phyloP scores from a whole-genome alignment of 305 asterid genomes.

The Vinca major region DNA sequence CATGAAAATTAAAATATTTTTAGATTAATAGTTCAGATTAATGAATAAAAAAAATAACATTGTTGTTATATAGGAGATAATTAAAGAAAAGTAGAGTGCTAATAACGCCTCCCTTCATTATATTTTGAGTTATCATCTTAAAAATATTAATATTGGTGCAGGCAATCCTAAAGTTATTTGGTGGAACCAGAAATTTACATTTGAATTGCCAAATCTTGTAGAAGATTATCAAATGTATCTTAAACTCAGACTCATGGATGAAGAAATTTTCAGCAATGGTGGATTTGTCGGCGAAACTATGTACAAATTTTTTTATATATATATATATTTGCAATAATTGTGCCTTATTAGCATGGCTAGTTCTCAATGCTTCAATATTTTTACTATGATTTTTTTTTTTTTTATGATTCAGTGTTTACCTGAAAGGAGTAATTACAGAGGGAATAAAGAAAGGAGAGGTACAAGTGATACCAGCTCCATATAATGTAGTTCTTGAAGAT shows the following conservation, averaged over 20 bases:
- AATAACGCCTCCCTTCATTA: not conserved
- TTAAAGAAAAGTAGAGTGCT: too few species aligned
- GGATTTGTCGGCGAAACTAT: slow-evolving; percentile 57
- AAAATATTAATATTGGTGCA: slow-evolving; percentile 16
- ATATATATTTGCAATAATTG: not conserved
- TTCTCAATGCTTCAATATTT: not conserved
- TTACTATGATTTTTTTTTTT: not conserved
- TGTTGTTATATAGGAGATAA: too few species aligned
- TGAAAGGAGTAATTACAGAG: slow-evolving; percentile 52
- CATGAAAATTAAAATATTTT: too few species aligned
- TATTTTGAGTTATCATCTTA: not conserved
- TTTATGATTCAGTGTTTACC: slow-evolving; percentile 35
- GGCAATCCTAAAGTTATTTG: slow-evolving; percentile 34
- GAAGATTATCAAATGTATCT: slow-evolving; percentile 43
- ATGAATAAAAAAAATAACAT: too few species aligned
- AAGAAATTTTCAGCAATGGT: slow-evolving; percentile 33
- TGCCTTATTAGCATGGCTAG: not conserved
- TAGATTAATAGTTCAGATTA: too few species aligned
- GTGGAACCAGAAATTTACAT: slow-evolving; percentile 58
- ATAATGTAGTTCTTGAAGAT: slow-evolving; percentile 66
- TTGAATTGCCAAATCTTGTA: slow-evolving; percentile 34
- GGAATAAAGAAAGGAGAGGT: slow-evolving; percentile 34
- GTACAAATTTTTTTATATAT: slow-evolving; percentile 22
- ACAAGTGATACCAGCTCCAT: slow-evolving; percentile 46
- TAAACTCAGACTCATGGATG: slow-evolving; percentile 50